These are phyloP conservation scores for Kokia cookei DNA, from an alignment of 441 rosid species.

Conservation along the genomic window DNA sequence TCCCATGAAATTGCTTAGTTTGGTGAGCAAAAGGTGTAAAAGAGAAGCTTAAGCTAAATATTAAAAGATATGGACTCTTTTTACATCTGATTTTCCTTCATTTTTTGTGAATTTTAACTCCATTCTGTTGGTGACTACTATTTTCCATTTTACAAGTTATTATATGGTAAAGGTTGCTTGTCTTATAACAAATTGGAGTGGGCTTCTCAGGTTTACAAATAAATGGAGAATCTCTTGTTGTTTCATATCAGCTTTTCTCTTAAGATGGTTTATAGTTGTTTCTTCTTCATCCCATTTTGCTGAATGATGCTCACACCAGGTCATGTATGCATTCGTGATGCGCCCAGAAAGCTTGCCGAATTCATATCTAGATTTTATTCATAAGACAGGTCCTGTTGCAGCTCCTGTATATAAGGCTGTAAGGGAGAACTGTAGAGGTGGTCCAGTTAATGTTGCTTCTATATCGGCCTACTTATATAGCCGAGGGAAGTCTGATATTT, in stretches of 20 bases:
- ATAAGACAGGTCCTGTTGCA: conserved; percentile 95
- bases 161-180: background rate
- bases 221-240: background rate
- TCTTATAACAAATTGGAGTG: background rate
- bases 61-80: background rate
- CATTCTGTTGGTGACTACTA: background rate
- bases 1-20: no score
- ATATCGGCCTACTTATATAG: conserved; percentile 59
- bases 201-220: background rate
- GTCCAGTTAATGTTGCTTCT: conserved; percentile 68
- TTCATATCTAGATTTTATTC: conserved; percentile 89
- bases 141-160: background rate
- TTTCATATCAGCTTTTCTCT: background rate
- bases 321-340: conserved; percentile 95
- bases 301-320: conserved; percentile 39
- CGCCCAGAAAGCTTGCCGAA: conserved; percentile 98
- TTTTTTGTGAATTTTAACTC: background rate
- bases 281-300: conserved; percentile 4
- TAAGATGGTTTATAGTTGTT: background rate
- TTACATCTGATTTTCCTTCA: background rate
- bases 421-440: conserved; percentile 91
- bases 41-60: no score
- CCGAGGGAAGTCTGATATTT: conserved; percentile 37
- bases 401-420: conserved; percentile 87
- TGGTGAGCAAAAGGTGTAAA: no score